These are phyloP conservation scores for Cardamine occulta DNA, from an alignment of 345 rosid genomes.

Conservation along the genomic window DNA sequence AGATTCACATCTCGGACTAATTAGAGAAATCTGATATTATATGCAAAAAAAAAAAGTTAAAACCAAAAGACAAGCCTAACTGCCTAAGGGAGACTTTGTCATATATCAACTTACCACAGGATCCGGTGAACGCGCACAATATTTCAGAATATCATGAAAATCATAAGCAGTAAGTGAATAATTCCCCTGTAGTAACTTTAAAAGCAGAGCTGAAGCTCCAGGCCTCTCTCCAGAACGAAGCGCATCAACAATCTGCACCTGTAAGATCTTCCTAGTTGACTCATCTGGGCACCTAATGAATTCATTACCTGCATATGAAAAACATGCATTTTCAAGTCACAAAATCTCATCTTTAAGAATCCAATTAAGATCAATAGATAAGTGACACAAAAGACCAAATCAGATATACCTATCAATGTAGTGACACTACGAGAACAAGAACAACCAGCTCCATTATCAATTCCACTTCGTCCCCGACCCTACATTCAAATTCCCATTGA, in stretches of 20 bases:
- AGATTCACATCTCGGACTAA: neutral
- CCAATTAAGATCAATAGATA: neutral
- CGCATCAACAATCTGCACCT: conserved; percentile 63
- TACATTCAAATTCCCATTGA: conserved; percentile 32
- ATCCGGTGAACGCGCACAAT: conserved; percentile 73
- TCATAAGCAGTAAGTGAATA: conserved; percentile 47
- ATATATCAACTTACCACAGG: conserved; percentile 64
- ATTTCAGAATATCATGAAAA: conserved; percentile 56
- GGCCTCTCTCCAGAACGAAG: conserved; percentile 66
- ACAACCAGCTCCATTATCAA: conserved; percentile 32
- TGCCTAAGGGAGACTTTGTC: neutral
- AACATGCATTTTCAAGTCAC: neutral
- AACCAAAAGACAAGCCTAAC: conserved; percentile 2
- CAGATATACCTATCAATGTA: conserved; percentile 49
- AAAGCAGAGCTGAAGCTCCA: conserved; percentile 67
- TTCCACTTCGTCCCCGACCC: conserved; percentile 44
- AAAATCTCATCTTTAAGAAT: conserved; percentile 14
- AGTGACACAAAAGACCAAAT: neutral
- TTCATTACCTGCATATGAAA: conserved; percentile 40
- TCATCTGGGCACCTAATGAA: conserved; percentile 38
- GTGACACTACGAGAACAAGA: conserved; percentile 48
- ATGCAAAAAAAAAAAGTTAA: neutral
- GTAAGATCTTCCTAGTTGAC: conserved; percentile 40
- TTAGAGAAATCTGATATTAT: neutral
- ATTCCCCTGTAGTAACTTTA: conserved; percentile 45